Conservation (phyloP, 2,329 filamentous ascomycete species). For the Pseudogymnoascus sp. region DNA sequence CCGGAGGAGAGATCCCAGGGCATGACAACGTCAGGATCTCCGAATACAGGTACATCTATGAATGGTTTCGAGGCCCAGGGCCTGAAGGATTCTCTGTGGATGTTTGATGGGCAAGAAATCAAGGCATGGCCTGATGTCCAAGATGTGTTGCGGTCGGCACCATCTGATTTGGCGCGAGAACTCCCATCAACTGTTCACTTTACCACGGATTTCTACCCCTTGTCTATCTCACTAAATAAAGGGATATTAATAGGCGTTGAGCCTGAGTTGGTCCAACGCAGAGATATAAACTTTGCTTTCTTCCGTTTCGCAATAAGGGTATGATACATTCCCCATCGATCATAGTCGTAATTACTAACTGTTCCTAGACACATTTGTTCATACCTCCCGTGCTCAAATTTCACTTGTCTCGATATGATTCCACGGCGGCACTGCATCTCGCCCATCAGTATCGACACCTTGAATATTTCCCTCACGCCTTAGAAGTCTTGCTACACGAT, state of each 20-base stretch:
- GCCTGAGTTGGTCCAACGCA: conserved; percentile 83
- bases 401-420: conserved; percentile 67
- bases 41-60: conserved; percentile 13
- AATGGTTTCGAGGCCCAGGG: conserved; percentile 12
- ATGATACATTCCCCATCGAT: conserved; percentile 30
- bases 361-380: conserved; percentile 79
- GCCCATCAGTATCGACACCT: conserved; percentile 80
- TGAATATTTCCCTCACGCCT: conserved; percentile 84
- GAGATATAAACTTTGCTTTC: conserved; percentile 85
- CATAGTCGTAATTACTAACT: conserved; percentile 1
- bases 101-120: conserved; percentile 81
- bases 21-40: conserved; percentile 15
- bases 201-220: conserved; percentile 87
- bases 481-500: conserved; percentile 87
- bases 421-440: conserved; percentile 71
- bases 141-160: conserved; percentile 68
- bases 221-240: conserved; percentile 81
- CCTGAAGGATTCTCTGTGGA: conserved; percentile 84
- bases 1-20: conserved; percentile 32
- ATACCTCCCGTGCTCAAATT: conserved; percentile 79
- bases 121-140: conserved; percentile 85
- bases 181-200: conserved; percentile 69
- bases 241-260: conserved; percentile 87
- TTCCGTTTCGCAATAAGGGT: conserved; percentile 83
- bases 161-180: conserved; percentile 58